Percentiles rank a stretch among this genome's conserved stretches.
These are phyloP conservation scores for Mortierella sp. DNA, from an alignment of 371 early-diverging fungal genomes.

Conservation along the genomic window DNA sequence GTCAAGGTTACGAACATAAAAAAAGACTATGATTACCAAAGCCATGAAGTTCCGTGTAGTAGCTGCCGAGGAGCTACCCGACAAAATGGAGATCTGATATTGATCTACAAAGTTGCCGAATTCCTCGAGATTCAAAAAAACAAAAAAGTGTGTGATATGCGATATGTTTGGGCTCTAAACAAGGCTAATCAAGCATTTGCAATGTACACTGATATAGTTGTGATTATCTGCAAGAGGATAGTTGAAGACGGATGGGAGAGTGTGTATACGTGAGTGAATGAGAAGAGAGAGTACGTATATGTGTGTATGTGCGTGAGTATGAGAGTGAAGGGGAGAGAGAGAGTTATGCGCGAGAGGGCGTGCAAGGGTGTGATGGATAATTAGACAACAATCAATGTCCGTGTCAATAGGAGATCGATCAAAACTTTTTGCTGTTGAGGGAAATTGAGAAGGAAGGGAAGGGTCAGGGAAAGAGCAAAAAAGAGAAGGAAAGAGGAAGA, in stretches of 20 bases:
- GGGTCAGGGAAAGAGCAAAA: background rate
- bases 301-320: slow-evolving; percentile 1
- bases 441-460: background rate
- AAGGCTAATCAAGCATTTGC: background rate
- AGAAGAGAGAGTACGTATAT: too few species aligned
- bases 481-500: background rate
- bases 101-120: background rate
- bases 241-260: background rate
- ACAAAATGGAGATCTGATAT: background rate
- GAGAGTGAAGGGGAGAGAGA: background rate
- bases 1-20: background rate
- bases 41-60: background rate
- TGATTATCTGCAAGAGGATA: too few species aligned
- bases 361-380: too few species aligned
- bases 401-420: too few species aligned
- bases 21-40: slow-evolving; percentile 8
- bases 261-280: background rate
- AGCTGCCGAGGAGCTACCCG: background rate
- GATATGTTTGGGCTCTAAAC: too few species aligned
- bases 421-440: background rate
- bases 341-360: background rate
- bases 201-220: background rate
- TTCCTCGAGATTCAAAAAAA: background rate
- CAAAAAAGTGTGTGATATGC: background rate
- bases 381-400: too few species aligned